A percentile compares a stretch with the other conserved stretches of the same genome.
Evolutionary conservation across 139 green algal species (phyloP).

Genomic region (Chlamydomonas sphaeroides): DNA sequence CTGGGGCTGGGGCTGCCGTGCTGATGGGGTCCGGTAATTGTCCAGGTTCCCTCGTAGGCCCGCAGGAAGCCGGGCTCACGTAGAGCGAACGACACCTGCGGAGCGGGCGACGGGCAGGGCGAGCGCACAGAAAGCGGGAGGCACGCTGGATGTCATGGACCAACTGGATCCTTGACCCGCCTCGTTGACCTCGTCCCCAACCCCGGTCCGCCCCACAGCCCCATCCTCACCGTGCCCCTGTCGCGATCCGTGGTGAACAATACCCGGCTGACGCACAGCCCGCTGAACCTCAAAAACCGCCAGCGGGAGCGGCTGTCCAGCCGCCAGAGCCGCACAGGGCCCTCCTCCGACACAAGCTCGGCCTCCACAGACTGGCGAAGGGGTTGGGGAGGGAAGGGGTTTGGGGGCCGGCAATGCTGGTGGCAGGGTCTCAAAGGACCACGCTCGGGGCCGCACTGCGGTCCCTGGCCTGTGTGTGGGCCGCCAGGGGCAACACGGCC

Average conservation of each 20-base stretch:
- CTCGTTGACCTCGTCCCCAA: too few relatives aligned
- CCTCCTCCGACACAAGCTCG: slow-evolving; percentile 47
- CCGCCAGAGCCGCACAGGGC: slow-evolving; percentile 34
- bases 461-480: too few relatives aligned
- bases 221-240: slow-evolving; percentile 47
- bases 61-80: slow-evolving; percentile 63
- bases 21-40: slow-evolving; percentile 28
- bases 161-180: too few relatives aligned
- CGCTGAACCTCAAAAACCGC: slow-evolving; percentile 60
- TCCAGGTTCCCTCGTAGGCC: slow-evolving; percentile 53
- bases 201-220: background rate
- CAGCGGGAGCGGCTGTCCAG: slow-evolving; percentile 57
- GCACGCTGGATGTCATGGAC: too few relatives aligned
- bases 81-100: slow-evolving; percentile 57
- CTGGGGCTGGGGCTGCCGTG: background rate
- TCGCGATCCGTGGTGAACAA: slow-evolving; percentile 55
- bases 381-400: background rate
- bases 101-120: too few relatives aligned
- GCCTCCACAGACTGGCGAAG: slow-evolving; percentile 3
- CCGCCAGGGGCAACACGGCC: too few relatives aligned
- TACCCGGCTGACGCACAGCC: slow-evolving; percentile 50
- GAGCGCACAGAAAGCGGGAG: too few relatives aligned
- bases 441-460: background rate
- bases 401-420: background rate
- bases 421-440: too few relatives aligned